phyloP scores from a whole-genome alignment of 2,329 filamentous ascomycete genomes.

The Xylaria sp. region DNA sequence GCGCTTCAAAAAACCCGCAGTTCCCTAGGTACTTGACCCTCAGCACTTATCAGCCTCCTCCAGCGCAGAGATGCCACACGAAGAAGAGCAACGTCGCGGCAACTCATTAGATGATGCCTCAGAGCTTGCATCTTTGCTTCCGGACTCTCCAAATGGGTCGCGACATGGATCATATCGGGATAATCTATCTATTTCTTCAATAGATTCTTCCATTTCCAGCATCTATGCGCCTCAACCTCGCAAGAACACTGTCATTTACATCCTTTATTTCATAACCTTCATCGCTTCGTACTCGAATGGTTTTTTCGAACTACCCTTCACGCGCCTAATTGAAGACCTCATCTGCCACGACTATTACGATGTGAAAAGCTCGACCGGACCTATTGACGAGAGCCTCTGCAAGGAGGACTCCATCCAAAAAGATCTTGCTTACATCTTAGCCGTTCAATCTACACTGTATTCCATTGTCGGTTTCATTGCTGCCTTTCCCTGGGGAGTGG shows the following conservation, averaged over 20 bases:
- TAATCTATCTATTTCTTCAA: constrained; percentile 41
- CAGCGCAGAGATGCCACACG: constrained; percentile 12
- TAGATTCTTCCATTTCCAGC: constrained; percentile 35
- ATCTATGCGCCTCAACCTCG: constrained; percentile 43
- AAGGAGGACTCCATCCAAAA: constrained; percentile 51
- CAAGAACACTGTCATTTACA: constrained; percentile 43
- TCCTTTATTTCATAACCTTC: constrained; percentile 50
- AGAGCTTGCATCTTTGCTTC: constrained; percentile 25
- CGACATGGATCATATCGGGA: constrained; percentile 30
- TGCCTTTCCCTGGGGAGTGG: constrained; percentile 53
- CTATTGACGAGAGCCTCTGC: constrained; percentile 52
- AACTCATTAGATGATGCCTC: constrained; percentile 30
- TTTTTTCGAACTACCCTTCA: constrained; percentile 48
- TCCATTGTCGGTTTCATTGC: constrained; percentile 49
- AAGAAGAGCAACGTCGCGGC: constrained; percentile 14
- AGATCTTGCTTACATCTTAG: constrained; percentile 51
- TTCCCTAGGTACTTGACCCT: not conserved
- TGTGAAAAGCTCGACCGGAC: constrained; percentile 3
- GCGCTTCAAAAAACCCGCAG: constrained; percentile 4
- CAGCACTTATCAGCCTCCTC: not conserved
- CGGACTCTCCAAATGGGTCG: constrained; percentile 32
- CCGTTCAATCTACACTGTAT: constrained; percentile 44
- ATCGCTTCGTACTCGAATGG: constrained; percentile 45
- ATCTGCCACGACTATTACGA: constrained; percentile 52
- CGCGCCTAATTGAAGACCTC: constrained; percentile 52